These are phyloP conservation scores for Ustilago shanxiensis DNA, from an alignment of 1,284 basidiomycete genomes.

Conservation along the genomic window DNA sequence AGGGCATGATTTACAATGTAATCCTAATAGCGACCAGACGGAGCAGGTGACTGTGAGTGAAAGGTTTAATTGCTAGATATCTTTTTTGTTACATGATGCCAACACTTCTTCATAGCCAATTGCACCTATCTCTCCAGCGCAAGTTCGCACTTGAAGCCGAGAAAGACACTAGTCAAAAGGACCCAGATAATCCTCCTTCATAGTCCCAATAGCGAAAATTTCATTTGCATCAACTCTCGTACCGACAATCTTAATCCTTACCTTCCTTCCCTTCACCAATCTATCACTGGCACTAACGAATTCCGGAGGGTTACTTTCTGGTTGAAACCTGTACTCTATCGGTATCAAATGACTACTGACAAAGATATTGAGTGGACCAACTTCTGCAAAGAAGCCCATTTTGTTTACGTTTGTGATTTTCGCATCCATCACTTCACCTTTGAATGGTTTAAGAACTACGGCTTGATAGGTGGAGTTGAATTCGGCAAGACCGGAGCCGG, in stretches of 20 bases:
- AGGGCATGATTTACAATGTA: constrained; percentile 23
- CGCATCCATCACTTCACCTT: constrained; percentile 97
- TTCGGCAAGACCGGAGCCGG: constrained; percentile 92
- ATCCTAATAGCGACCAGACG: background rate
- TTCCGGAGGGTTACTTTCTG: constrained; percentile 68
- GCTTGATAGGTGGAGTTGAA: constrained; percentile 74
- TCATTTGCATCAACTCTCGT: constrained; percentile 97
- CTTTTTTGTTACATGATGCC: background rate
- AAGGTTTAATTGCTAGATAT: background rate
- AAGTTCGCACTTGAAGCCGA: background rate
- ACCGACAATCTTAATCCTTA: constrained; percentile 95
- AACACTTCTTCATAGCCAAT: too few relatives aligned
- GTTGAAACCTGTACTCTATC: constrained; percentile 73
- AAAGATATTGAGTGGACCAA: constrained; percentile 78
- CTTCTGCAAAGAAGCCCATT: constrained; percentile 99
- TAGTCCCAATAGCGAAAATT: constrained; percentile 74
- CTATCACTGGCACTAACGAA: constrained; percentile 61
- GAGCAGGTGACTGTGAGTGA: background rate
- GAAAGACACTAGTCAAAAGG: constrained; percentile 48
- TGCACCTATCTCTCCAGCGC: background rate
- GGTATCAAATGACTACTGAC: constrained; percentile 87
- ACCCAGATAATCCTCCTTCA: constrained; percentile 69
- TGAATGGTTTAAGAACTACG: constrained; percentile 76
- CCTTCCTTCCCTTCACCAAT: constrained; percentile 85
- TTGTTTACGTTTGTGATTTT: constrained; percentile 96